Percentiles rank a stretch among this genome's conserved stretches.
phyloP scores from a whole-genome alignment of 2,329 filamentous ascomycete genomes.

The Xylariaceae sp. region DNA sequence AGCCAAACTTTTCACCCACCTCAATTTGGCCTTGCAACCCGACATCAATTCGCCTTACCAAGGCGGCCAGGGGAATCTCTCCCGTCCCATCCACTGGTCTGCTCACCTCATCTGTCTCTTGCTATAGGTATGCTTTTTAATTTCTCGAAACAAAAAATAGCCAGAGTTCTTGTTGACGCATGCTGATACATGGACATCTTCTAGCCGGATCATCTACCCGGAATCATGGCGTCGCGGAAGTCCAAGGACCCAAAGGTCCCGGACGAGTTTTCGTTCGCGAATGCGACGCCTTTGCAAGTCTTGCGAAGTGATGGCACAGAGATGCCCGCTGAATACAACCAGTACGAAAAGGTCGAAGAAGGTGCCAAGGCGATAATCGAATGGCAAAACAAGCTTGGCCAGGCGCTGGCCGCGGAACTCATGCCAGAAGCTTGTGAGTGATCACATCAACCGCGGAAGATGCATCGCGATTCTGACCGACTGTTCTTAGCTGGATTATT shows the following conservation, averaged over 20 bases:
- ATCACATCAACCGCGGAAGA: neutral
- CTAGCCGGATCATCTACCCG: neutral
- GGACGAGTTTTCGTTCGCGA: conserved; percentile 11
- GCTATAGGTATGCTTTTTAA: neutral
- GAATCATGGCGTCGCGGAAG: conserved; percentile 16
- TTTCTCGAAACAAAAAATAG: neutral
- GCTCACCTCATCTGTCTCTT: neutral
- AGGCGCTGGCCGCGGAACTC: conserved; percentile 18
- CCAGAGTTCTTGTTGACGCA: neutral
- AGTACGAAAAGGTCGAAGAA: conserved; percentile 17
- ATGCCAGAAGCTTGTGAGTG: conserved; percentile 17
- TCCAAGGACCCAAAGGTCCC: conserved; percentile 10
- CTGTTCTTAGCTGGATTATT: conserved; percentile 9
- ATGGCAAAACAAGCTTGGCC: conserved; percentile 23
- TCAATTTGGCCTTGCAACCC: neutral
- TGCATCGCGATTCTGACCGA: conserved; percentile 8
- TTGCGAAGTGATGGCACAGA: conserved; percentile 19
- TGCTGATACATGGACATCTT: neutral
- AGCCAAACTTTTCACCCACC: neutral
- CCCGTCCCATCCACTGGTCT: neutral
- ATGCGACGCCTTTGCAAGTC: conserved; percentile 9
- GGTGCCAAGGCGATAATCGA: conserved; percentile 15
- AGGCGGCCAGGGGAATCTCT: neutral
- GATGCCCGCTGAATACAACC: conserved; percentile 15
- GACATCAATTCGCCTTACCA: neutral